Conservation (phyloP, 441 rosid species). For the Bruguiera hainesii region DNA sequence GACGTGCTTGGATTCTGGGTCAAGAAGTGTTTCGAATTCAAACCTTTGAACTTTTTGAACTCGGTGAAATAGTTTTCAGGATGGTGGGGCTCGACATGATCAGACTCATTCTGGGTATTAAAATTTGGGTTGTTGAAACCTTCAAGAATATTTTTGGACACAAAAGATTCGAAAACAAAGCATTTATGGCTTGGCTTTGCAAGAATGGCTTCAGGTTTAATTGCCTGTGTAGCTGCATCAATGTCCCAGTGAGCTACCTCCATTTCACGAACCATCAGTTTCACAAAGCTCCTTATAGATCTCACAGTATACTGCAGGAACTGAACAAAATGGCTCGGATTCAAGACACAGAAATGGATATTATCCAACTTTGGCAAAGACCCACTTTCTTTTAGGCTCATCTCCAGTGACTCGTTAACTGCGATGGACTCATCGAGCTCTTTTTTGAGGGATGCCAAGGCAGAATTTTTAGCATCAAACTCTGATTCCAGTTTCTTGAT, state of each 20-base stretch:
- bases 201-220: slow-evolving; percentile 43
- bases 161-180: slow-evolving; percentile 73
- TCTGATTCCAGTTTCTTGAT: slow-evolving; percentile 66
- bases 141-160: slow-evolving; percentile 67
- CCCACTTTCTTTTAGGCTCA: slow-evolving; percentile 63
- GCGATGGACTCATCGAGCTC: slow-evolving; percentile 45
- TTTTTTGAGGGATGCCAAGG: slow-evolving; percentile 46
- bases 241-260: slow-evolving; percentile 66
- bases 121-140: slow-evolving; percentile 61
- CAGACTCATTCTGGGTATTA: slow-evolving; percentile 17
- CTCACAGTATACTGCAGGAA: slow-evolving; percentile 48
- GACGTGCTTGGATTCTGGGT: slow-evolving; percentile 50
- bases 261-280: slow-evolving; percentile 68
- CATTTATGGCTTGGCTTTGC: slow-evolving; percentile 55
- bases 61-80: slow-evolving; percentile 46
- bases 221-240: slow-evolving; percentile 53
- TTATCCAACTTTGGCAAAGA: slow-evolving; percentile 53
- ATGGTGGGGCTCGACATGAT: slow-evolving; percentile 10
- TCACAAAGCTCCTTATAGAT: slow-evolving; percentile 61
- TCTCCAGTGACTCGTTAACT: slow-evolving; percentile 49
- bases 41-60: slow-evolving; percentile 53
- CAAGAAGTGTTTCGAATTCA: slow-evolving; percentile 40
- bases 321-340: slow-evolving; percentile 47
- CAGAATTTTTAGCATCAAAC: slow-evolving; percentile 55
- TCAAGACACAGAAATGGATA: slow-evolving; percentile 42